A percentile compares a stretch with the other conserved stretches of the same genome.
phyloP scores from a whole-genome alignment of 2,329 filamentous ascomycete species.

The Venturia pyrina region DNA sequence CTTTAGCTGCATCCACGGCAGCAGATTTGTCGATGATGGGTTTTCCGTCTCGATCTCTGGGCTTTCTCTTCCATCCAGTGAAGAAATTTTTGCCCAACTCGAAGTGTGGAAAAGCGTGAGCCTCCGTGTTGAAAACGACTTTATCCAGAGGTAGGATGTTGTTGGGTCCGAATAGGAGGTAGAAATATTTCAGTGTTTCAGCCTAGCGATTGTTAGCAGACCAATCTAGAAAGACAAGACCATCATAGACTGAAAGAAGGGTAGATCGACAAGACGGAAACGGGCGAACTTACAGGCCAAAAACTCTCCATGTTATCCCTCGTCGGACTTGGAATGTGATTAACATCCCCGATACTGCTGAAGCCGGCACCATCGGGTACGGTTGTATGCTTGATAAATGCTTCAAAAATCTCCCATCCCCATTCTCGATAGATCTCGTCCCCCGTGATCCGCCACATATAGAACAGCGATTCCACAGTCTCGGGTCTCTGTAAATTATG shows the following conservation, averaged over 20 bases:
- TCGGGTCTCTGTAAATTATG: slow-evolving; percentile 95
- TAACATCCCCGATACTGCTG: slow-evolving; percentile 68
- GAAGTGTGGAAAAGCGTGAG: slow-evolving; percentile 81
- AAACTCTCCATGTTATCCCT: slow-evolving; percentile 98
- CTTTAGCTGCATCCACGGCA: background rate
- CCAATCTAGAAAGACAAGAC: no score
- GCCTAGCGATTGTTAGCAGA: slow-evolving; percentile 43
- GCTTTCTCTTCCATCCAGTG: slow-evolving; percentile 14
- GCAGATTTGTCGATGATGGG: background rate
- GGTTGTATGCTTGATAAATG: slow-evolving; percentile 76
- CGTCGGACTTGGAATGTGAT: slow-evolving; percentile 54
- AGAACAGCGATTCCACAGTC: slow-evolving; percentile 91
- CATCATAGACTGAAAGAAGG: no score
- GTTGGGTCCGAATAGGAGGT: slow-evolving; percentile 78
- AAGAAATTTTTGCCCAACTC: slow-evolving; percentile 52
- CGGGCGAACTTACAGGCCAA: slow-evolving; percentile 63
- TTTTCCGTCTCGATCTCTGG: background rate
- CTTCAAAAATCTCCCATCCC: slow-evolving; percentile 98
- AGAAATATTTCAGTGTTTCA: slow-evolving; percentile 96
- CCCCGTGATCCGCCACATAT: slow-evolving; percentile 97
- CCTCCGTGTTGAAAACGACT: slow-evolving; percentile 92
- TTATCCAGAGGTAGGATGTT: slow-evolving; percentile 77
- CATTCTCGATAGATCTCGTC: slow-evolving; percentile 83
- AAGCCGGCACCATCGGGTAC: slow-evolving; percentile 72
- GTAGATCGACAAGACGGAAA: background rate